A percentile compares a stretch with the other conserved stretches of the same genome.
Conservation (phyloP, 2,329 filamentous ascomycete species). For the Hortaea werneckii region DNA sequence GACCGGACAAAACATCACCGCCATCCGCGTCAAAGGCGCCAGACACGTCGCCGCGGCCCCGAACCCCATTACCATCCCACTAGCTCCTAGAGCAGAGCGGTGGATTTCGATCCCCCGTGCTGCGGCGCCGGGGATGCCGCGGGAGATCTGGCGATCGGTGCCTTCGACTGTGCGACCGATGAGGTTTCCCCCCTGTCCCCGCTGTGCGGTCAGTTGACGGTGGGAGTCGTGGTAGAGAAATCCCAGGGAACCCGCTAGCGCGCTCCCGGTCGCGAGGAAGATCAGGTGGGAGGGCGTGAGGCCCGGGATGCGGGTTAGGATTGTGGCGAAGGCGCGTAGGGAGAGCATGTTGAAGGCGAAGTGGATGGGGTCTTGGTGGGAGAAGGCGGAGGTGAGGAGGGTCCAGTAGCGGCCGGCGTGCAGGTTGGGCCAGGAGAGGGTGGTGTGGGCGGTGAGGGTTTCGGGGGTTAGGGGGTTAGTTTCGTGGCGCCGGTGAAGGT, state of each 20-base stretch:
- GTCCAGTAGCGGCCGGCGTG: slow-evolving; percentile 27
- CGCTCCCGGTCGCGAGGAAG: slow-evolving; percentile 16
- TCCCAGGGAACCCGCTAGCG: slow-evolving; percentile 13
- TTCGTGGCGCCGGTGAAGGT: too few relatives aligned
- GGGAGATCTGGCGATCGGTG: neutral
- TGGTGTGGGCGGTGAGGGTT: slow-evolving; percentile 21
- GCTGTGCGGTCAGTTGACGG: neutral
- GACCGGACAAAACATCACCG: slow-evolving; percentile 28
- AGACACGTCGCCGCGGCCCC: slow-evolving; percentile 30
- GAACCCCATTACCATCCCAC: slow-evolving; percentile 33
- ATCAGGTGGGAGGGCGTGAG: slow-evolving; percentile 18
- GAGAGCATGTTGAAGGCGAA: slow-evolving; percentile 33
- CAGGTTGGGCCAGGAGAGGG: slow-evolving; percentile 21
- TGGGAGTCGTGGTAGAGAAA: slow-evolving; percentile 12
- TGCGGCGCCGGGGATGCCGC: neutral
- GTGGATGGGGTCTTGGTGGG: slow-evolving; percentile 29
- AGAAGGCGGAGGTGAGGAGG: slow-evolving; percentile 30
- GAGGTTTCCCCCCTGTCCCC: neutral
- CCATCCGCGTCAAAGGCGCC: slow-evolving; percentile 24
- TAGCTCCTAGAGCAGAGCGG: slow-evolving; percentile 26
- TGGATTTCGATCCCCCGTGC: too few relatives aligned
- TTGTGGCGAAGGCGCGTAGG: slow-evolving; percentile 26
- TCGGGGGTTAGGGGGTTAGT: slow-evolving; percentile 8
- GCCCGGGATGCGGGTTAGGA: slow-evolving; percentile 23
- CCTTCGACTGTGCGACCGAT: neutral